phyloP scores from a whole-genome alignment of 1,284 basidiomycete species.

The Pseudozyma sp. region DNA sequence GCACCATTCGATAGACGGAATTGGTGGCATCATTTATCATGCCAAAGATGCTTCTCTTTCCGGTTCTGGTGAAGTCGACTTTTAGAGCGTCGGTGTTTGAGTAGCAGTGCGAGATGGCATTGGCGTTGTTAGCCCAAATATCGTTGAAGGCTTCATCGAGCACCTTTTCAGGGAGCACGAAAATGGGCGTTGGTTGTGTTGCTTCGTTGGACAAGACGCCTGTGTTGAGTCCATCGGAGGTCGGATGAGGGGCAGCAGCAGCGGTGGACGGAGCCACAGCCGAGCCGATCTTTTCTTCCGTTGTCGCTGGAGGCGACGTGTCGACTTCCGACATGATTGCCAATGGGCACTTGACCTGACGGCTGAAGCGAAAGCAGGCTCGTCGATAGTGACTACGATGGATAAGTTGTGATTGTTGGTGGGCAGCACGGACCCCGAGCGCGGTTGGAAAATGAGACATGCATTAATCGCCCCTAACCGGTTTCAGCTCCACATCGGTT shows the following conservation, averaged over 20 bases:
- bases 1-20: conserved; percentile 56
- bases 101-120: conserved; percentile 61
- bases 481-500: too few relatives aligned
- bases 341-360: background rate
- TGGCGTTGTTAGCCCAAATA: conserved; percentile 94
- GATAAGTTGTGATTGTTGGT: too few relatives aligned
- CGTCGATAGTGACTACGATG: too few relatives aligned
- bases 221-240: background rate
- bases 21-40: conserved; percentile 71
- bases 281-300: conserved; percentile 17
- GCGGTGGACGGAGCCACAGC: conserved; percentile 23
- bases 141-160: conserved; percentile 72
- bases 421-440: background rate
- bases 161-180: conserved; percentile 35
- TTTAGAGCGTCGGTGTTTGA: conserved; percentile 81
- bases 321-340: conserved; percentile 13
- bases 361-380: background rate
- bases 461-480: conserved; percentile 10
- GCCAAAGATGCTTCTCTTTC: conserved; percentile 89
- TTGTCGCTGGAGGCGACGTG: conserved; percentile 15
- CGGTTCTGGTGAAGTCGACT: conserved; percentile 92
- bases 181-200: conserved; percentile 3
- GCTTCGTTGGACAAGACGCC: conserved; percentile 1
- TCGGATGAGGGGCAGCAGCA: conserved; percentile 2
- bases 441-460: background rate